Evolutionary conservation across 768 basidiomycete species (phyloP), one percentile per base, ranked within the genome.

Genomic region (Cystofilobasidium capitatum): DNA sequence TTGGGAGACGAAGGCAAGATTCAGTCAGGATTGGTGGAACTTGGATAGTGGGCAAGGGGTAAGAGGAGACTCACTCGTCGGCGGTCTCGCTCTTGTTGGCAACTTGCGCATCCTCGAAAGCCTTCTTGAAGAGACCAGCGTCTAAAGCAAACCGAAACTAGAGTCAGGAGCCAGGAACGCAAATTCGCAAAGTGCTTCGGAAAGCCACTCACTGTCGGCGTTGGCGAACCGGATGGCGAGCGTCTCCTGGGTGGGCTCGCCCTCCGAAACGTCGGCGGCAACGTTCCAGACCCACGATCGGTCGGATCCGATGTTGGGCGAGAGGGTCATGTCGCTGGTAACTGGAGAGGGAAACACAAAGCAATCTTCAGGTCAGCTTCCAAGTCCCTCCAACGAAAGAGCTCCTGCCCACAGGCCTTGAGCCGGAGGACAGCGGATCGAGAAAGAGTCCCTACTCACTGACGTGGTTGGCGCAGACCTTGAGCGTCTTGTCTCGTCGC

Each of bases 261-360:
- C 81, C 77, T 99, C 96, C 62, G 94, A 85, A 76, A 89, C 93
- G 78, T 99, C 96, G 33, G 94, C 94, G 62, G 85, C 83, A 62
- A 94, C 92, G 78, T 96, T 94, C 88, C 89, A 98, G 39, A 99
- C 93, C 96, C 96, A 98, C 74, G 91, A 94, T 79, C 96, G 84
- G 81, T 99, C 96, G 60, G 93, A 98, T 61, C 93, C 94, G 74
- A 98, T 90, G 79, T 98, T 98, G 74, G 93, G 90, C 76, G 94
- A 91, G 72, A 99, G 86, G 73, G 81, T 85, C 91, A 98, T 98
- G 71, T 96, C 92, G 47, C 82, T 70, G 31, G 88, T 79, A 76
- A 98, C 94, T 97, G n/a, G n/a, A n/a, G n/a, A n/a, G n/a, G n/a
- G n/a, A n/a, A n/a, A n/a, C n/a, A n/a, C n/a, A n/a, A n/a, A n/a